Conservation (phyloP, 805 yeast genomes). For the Kurtzmaniella cleridarum region DNA sequence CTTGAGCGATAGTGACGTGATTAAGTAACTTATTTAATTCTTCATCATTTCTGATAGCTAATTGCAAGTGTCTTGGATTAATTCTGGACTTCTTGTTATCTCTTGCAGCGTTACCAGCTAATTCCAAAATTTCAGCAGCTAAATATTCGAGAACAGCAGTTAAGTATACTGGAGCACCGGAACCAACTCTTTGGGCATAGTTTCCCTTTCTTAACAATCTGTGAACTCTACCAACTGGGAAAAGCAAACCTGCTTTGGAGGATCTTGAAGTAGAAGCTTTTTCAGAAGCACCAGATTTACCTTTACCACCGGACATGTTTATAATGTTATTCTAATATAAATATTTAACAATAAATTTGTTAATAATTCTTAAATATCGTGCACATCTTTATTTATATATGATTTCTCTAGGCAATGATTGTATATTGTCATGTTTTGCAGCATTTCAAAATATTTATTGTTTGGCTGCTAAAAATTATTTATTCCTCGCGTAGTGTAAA, state of each 20-base stretch:
- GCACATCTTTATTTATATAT: too few species aligned
- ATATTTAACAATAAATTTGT: too few species aligned
- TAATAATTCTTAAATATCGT: too few species aligned
- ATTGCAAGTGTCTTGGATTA: constrained; percentile 48
- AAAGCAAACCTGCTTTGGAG: constrained; percentile 45
- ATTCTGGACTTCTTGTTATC: constrained; percentile 49
- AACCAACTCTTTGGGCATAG: constrained; percentile 49
- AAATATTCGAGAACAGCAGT: constrained; percentile 46
- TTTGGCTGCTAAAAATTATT: too few species aligned
- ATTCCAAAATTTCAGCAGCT: constrained; percentile 47
- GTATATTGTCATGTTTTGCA: too few species aligned
- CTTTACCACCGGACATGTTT: constrained; percentile 32
- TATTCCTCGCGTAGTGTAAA: too few species aligned
- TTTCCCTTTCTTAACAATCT: constrained; percentile 47
- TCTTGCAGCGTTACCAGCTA: constrained; percentile 50
- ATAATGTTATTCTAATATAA: constrained; percentile 1
- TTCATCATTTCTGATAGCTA: constrained; percentile 50
- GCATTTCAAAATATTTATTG: too few species aligned
- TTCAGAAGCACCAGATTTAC: constrained; percentile 44
- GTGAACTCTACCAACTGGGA: constrained; percentile 49
- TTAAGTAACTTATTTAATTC: constrained; percentile 47
- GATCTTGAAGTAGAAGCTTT: constrained; percentile 47
- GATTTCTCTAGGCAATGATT: too few species aligned
- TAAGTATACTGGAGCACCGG: constrained; percentile 49
- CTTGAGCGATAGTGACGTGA: constrained; percentile 47